Percentiles rank a stretch among this genome's conserved stretches.
phyloP scores from a whole-genome alignment of 306 rosid genomes.

The Cucumis melo region DNA sequence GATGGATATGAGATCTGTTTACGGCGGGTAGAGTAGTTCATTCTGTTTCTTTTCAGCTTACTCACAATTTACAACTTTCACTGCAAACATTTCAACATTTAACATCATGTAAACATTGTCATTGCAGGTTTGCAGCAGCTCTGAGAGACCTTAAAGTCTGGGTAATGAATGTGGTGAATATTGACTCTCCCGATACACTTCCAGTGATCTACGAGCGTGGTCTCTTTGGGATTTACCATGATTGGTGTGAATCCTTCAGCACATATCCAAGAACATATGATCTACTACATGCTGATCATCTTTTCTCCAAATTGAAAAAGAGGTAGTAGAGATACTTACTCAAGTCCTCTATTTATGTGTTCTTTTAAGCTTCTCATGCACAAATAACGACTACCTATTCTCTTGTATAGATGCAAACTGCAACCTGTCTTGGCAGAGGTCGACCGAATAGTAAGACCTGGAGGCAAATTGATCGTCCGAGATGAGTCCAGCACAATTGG shows the following conservation, averaged over 20 bases:
- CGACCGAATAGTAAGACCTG: conserved; percentile 76
- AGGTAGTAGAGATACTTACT: conserved; percentile 24
- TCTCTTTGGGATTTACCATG: conserved; percentile 89
- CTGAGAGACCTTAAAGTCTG: conserved; percentile 62
- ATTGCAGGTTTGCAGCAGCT: conserved; percentile 79
- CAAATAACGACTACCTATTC: background rate
- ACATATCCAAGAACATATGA: conserved; percentile 85
- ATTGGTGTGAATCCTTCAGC: conserved; percentile 95
- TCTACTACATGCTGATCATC: conserved; percentile 78
- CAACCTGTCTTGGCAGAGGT: conserved; percentile 68
- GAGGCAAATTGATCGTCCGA: conserved; percentile 61
- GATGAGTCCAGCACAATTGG: conserved; percentile 51
- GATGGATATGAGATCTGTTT: conserved; percentile 91
- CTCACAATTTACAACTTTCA: background rate
- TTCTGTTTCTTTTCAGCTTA: background rate
- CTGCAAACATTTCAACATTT: background rate
- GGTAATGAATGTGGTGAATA: conserved; percentile 80
- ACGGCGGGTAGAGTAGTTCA: conserved; percentile 69
- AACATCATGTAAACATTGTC: background rate
- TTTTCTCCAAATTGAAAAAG: conserved; percentile 61
- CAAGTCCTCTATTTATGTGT: background rate
- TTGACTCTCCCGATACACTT: conserved; percentile 76
- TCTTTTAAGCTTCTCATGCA: background rate
- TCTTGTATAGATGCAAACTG: conserved; percentile 56
- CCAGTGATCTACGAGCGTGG: conserved; percentile 86